Evolutionary conservation across 805 yeast species (phyloP).

Genomic region (Ogataea degrootiae): DNA sequence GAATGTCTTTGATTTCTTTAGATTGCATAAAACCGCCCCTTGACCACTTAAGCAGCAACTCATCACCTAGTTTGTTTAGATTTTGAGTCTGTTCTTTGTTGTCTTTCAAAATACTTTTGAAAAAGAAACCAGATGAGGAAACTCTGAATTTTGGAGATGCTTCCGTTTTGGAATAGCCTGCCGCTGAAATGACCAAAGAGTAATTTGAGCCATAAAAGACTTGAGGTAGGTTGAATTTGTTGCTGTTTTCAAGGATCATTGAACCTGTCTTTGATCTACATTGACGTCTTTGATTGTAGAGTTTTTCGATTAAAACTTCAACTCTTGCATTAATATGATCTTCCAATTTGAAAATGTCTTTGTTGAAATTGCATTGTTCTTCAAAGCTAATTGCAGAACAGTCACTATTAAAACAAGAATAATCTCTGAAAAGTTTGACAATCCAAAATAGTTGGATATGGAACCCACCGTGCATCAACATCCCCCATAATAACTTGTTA

Average conservation of each 20-base stretch:
- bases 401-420: constrained; percentile 14
- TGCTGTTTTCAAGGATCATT: constrained; percentile 7
- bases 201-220: constrained; percentile 7
- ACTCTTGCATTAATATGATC: constrained; percentile 8
- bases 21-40: constrained; percentile 7
- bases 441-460: constrained; percentile 40
- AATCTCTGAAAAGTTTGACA: constrained; percentile 34
- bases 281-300: constrained; percentile 16
- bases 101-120: constrained; percentile 15
- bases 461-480: constrained; percentile 40
- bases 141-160: constrained; percentile 9
- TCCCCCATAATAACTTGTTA: constrained; percentile 38
- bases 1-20: neutral
- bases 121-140: constrained; percentile 8
- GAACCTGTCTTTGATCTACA: constrained; percentile 5
- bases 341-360: constrained; percentile 10
- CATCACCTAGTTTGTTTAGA: constrained; percentile 15
- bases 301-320: constrained; percentile 4
- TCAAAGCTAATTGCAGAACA: constrained; percentile 15
- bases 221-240: constrained; percentile 16
- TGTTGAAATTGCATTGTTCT: constrained; percentile 9
- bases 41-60: constrained; percentile 13
- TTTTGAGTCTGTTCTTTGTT: constrained; percentile 10
- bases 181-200: constrained; percentile 8
- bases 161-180: constrained; percentile 6